phyloP scores from a whole-genome alignment of 2,329 filamentous ascomycete species.

The Cladosporium sphaerospermum region DNA sequence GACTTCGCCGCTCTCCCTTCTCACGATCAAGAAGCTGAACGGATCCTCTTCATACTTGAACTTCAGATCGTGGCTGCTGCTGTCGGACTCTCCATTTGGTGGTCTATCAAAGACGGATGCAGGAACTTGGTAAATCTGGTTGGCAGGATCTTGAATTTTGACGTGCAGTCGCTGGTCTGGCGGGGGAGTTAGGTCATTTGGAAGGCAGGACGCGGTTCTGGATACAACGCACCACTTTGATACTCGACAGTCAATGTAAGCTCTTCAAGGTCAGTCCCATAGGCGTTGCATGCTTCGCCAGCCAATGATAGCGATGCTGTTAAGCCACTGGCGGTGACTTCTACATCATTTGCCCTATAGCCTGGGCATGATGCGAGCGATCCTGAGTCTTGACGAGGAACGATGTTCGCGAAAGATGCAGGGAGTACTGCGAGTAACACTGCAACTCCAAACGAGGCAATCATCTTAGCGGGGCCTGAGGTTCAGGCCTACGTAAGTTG shows the following conservation, averaged over 20 bases:
- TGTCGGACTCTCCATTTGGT: constrained; percentile 23
- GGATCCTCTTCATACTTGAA: constrained; percentile 52
- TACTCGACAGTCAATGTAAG: constrained; percentile 56
- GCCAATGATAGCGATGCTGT: constrained; percentile 66
- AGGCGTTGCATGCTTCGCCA: constrained; percentile 57
- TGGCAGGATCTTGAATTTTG: constrained; percentile 63
- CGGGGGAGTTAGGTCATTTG: not conserved
- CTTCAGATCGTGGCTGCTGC: constrained; percentile 41
- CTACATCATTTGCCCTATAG: constrained; percentile 59
- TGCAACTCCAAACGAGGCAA: not conserved
- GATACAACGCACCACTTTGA: constrained; percentile 46
- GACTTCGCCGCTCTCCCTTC: constrained; percentile 51
- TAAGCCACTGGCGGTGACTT: constrained; percentile 48
- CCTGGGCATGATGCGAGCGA: constrained; percentile 51
- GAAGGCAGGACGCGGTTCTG: not conserved
- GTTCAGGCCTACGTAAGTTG: not conserved
- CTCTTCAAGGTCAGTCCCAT: constrained; percentile 51
- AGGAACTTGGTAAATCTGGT: constrained; percentile 69
- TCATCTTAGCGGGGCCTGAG: not conserved
- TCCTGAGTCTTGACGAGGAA: not conserved
- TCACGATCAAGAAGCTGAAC: constrained; percentile 61
- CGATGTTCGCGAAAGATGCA: not conserved
- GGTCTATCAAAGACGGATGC: constrained; percentile 62
- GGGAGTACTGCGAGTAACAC: not conserved
- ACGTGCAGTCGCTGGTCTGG: constrained; percentile 58